phyloP scores from a whole-genome alignment of 768 basidiomycete species.

The Lactarius quietus region DNA sequence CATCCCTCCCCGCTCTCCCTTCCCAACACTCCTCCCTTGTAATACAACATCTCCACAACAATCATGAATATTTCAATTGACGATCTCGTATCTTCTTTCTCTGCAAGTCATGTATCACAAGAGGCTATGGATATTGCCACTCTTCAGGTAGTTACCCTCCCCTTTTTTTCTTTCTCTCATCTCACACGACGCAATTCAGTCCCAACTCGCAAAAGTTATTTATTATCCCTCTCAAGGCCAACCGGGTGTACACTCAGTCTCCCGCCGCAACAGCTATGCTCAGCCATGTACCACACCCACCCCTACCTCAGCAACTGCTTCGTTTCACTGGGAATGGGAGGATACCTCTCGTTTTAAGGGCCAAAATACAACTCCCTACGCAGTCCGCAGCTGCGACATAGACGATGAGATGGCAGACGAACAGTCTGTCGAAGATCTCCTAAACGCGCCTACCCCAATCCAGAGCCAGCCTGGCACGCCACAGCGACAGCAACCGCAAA shows the following conservation, averaged over 20 bases:
- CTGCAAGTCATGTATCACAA: conserved; percentile 48
- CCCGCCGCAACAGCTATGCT: conserved; percentile 35
- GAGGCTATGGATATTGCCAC: conserved; percentile 49
- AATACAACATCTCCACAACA: not conserved
- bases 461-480: conserved; percentile 3
- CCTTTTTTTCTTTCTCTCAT: conserved; percentile 15
- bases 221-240: conserved; percentile 34
- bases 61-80: conserved; percentile 47
- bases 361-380: conserved; percentile 8
- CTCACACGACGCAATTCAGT: conserved; percentile 29
- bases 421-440: conserved; percentile 44
- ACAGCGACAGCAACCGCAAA: conserved; percentile 11
- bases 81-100: conserved; percentile 49
- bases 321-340: conserved; percentile 32
- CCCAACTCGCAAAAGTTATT: conserved; percentile 46
- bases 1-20: conserved; percentile 6
- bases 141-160: conserved; percentile 40
- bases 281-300: conserved; percentile 43
- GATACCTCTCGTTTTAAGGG: conserved; percentile 11
- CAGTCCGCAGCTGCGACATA: conserved; percentile 26
- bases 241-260: conserved; percentile 25
- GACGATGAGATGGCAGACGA: conserved; percentile 44
- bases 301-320: conserved; percentile 33
- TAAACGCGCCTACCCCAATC: conserved; percentile 35
- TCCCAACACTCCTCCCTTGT: not conserved